Percentiles rank a stretch among this genome's conserved stretches.
Evolutionary conservation across 2,329 filamentous ascomycete species (phyloP).

Genomic region (Bretziella fagacearum): DNA sequence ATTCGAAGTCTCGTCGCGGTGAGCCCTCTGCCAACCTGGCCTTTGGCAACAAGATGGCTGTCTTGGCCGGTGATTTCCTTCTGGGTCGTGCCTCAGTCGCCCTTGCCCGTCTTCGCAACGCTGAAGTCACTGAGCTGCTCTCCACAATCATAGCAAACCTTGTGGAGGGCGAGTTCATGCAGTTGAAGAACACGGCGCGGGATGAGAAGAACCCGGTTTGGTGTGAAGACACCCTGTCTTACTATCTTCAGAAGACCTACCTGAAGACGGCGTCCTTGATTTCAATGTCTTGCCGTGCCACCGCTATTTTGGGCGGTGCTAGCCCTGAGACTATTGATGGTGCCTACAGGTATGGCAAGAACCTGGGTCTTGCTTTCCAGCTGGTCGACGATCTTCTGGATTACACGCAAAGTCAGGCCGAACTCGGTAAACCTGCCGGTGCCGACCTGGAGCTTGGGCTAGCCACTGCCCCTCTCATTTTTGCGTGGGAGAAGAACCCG

Average conservation of each 20-base stretch:
- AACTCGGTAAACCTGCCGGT: slow-evolving; percentile 86
- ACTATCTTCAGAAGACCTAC: slow-evolving; percentile 97
- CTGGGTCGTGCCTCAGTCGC: slow-evolving; percentile 86
- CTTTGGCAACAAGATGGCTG: slow-evolving; percentile 99
- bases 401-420: slow-evolving; percentile 70
- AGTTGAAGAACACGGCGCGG: slow-evolving; percentile 84
- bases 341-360: slow-evolving; percentile 82
- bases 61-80: slow-evolving; percentile 91
- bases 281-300: slow-evolving; percentile 83
- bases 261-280: slow-evolving; percentile 92
- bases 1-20: slow-evolving; percentile 68
- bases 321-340: slow-evolving; percentile 69
- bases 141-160: slow-evolving; percentile 95
- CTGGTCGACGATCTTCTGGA: slow-evolving; percentile 96
- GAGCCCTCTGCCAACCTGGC: slow-evolving; percentile 79
- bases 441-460: slow-evolving; percentile 86
- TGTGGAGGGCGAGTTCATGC: slow-evolving; percentile 98
- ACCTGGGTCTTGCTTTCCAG: slow-evolving; percentile 88
- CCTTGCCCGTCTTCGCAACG: slow-evolving; percentile 72
- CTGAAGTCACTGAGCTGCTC: slow-evolving; percentile 85
- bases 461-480: slow-evolving; percentile 82
- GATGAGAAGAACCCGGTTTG: slow-evolving; percentile 74
- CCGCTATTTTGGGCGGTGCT: slow-evolving; percentile 68
- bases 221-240: slow-evolving; percentile 75
- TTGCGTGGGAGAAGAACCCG: slow-evolving; percentile 81